phyloP scores from a whole-genome alignment of 225 moss, liverwort and hornwort genomes.

The Ulota crispa region DNA sequence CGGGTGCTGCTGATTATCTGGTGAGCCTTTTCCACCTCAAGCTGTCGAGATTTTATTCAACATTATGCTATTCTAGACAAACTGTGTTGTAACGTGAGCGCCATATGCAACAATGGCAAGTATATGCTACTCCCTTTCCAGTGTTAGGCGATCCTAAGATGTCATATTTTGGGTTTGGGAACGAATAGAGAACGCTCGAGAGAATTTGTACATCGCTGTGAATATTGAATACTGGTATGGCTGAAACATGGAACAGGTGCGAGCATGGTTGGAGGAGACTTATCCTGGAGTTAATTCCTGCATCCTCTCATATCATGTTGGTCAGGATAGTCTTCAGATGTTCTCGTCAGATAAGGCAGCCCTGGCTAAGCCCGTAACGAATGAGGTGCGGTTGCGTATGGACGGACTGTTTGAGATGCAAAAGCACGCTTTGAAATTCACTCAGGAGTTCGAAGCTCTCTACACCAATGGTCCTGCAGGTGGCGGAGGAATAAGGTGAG shows the following conservation, averaged over 20 bases:
- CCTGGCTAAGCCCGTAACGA: slow-evolving; percentile 27
- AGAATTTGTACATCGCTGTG: neutral
- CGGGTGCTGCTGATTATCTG: slow-evolving; percentile 68
- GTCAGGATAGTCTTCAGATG: slow-evolving; percentile 59
- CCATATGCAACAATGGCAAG: neutral
- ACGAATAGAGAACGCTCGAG: neutral
- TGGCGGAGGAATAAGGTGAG: slow-evolving; percentile 84
- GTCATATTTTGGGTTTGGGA: slow-evolving; percentile 5
- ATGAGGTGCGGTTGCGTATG: slow-evolving; percentile 80
- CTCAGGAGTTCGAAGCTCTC: slow-evolving; percentile 78
- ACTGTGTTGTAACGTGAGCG: neutral
- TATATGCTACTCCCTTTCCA: neutral
- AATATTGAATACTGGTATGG: neutral
- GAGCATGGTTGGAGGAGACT: slow-evolving; percentile 80
- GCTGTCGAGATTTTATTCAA: neutral
- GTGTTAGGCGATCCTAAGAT: neutral
- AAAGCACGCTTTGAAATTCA: slow-evolving; percentile 52
- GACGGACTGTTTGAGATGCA: slow-evolving; percentile 66
- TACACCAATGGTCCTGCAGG: slow-evolving; percentile 91
- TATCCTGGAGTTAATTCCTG: slow-evolving; percentile 41
- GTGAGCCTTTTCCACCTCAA: slow-evolving; percentile 34
- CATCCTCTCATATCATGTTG: slow-evolving; percentile 67
- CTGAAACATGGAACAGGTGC: slow-evolving; percentile 50
- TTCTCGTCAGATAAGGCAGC: slow-evolving; percentile 14
- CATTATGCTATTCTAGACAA: neutral